Base-by-base conservation (phyloP, 2,329 filamentous ascomycete species). In the Hymenotorrendiella dingleyae region DNA sequence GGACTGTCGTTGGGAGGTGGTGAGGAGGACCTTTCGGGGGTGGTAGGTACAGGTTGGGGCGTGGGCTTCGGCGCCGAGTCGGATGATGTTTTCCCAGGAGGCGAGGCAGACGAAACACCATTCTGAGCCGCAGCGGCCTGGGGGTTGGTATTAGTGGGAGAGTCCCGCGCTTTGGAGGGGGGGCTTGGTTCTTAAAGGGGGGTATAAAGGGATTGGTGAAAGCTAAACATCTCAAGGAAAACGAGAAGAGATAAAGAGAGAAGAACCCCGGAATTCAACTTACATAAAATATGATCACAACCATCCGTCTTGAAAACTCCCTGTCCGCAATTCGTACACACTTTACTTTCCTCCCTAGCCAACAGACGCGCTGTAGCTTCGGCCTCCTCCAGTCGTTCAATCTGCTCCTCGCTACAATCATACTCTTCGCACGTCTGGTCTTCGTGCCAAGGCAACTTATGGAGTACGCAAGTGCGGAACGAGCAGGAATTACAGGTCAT, bases 401-500 rank as follows among this genome's bases (percentile, higher is more conserved):
- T 47, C 24, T 54, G 51, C 1, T 36, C 40, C n/a, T 50, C 48
- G 2, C 49, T 42, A 12, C 26, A 32, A 24, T 57, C 54, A 17
- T 52, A 57, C 6, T 54, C 52, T 4, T 48, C 48, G 27, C 54
- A 57, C 1, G 52, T 48, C n/a, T 33, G 26, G 3, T 50, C 50
- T 29, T 49, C 42, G 21, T 57, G 54, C 53, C 53, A 57, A 6
- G 54, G 54, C 3, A 53, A 35, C 14, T 49, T 55, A 26, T 57
- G 54, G 1, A 41, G 19, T 12, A 42, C 43, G 29, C 54, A 55
- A 8, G 46, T 57, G 23, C 43, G 36, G 38, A 49, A 57, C 4
- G 19, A 11, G 14, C 54, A 57, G 6, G 39, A 26, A 3, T 49
- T 23, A 40, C 54, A 57, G 12, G 35, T 42, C 54, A 57, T 57